phyloP scores from a whole-genome alignment of 148 eudicot species.

The Heliamphora exappendiculata region DNA sequence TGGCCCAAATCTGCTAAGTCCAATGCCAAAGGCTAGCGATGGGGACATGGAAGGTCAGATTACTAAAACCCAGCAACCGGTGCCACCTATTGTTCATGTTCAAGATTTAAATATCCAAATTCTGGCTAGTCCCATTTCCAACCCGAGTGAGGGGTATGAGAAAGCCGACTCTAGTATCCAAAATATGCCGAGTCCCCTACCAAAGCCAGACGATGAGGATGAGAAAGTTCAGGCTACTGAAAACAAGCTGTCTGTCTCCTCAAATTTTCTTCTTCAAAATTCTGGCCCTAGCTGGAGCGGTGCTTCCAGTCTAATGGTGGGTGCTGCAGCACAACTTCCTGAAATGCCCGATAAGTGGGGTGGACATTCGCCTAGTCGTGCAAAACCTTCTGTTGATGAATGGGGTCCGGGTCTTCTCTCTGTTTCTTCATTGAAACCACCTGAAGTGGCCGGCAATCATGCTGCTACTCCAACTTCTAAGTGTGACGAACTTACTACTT shows the following conservation, averaged over 20 bases:
- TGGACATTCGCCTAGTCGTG: conserved; percentile 35
- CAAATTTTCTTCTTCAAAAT: conserved; percentile 32
- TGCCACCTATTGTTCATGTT: conserved; percentile 26
- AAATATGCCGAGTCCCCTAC: conserved; percentile 23
- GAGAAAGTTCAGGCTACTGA: conserved; percentile 23
- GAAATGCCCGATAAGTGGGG: conserved; percentile 49
- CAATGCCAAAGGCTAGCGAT: conserved; percentile 21
- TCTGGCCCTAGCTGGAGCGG: conserved; percentile 37
- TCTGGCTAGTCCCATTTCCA: conserved; percentile 31
- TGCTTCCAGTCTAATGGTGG: conserved; percentile 40
- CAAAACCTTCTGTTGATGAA: conserved; percentile 36
- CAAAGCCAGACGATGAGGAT: conserved; percentile 16
- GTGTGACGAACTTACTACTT: conserved; percentile 29
- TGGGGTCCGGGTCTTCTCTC: conserved; percentile 39
- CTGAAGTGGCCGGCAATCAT: conserved; percentile 20
- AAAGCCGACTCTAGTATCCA: conserved; percentile 2
- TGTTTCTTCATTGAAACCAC: conserved; percentile 29
- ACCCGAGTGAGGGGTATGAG: conserved; percentile 21
- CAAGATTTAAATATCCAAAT: conserved; percentile 27
- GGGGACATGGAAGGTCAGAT: conserved; percentile 21
- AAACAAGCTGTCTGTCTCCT: conserved; percentile 22
- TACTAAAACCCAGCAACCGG: conserved; percentile 15
- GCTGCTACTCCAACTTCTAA: conserved; percentile 20
- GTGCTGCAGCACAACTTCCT: conserved; percentile 30
- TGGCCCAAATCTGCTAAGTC: conserved; percentile 32